Conservation (phyloP, 192 early-diverging fungal genomes). For the Backusella westeae region DNA sequence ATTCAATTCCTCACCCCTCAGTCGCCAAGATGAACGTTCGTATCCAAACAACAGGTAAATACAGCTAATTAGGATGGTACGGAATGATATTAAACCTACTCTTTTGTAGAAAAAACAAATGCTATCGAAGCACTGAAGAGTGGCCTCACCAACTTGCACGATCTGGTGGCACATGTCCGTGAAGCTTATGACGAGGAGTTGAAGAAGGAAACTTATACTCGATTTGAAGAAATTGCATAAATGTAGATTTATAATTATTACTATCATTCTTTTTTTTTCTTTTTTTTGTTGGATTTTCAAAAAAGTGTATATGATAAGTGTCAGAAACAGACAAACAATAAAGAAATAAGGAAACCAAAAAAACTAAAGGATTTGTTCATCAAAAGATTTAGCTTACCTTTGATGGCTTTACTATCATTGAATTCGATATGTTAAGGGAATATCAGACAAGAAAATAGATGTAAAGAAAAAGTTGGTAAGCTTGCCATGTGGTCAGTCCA, state of each 20-base stretch:
- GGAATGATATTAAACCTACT: neutral
- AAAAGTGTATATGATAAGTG: neutral
- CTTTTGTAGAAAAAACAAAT: slow-evolving; percentile 60
- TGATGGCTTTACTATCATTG: too few species aligned
- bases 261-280: neutral
- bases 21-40: slow-evolving; percentile 89
- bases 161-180: slow-evolving; percentile 68
- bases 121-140: slow-evolving; percentile 84
- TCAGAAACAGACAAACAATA: neutral
- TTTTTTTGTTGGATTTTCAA: neutral
- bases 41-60: slow-evolving; percentile 84
- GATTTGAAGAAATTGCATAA: slow-evolving; percentile 23
- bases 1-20: slow-evolving; percentile 97
- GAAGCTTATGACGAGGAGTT: slow-evolving; percentile 60
- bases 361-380: too few species aligned
- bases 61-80: neutral
- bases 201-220: slow-evolving; percentile 54
- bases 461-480: too few species aligned
- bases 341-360: neutral
- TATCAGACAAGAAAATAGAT: too few species aligned
- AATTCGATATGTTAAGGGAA: too few species aligned
- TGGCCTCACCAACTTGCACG: slow-evolving; percentile 81
- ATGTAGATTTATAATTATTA: neutral
- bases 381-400: too few species aligned
- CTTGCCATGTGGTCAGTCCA: too few species aligned